phyloP scores from a whole-genome alignment of 2,329 filamentous ascomycete species.

The Endoconidiophora polonica region DNA sequence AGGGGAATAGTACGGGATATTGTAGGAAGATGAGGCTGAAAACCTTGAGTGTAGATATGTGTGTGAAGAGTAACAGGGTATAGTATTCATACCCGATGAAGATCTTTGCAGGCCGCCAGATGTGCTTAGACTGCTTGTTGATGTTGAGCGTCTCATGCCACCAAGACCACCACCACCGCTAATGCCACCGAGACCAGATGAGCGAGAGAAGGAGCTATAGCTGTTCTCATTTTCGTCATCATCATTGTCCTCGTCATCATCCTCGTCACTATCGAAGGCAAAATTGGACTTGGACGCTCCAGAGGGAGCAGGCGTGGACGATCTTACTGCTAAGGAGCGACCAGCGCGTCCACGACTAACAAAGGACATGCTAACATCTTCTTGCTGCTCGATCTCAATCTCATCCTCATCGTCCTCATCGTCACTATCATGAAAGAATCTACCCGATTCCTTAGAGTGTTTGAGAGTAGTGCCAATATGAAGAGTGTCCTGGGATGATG shows the following conservation, averaged over 20 bases:
- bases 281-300: not conserved
- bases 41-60: constrained; percentile 19
- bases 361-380: constrained; percentile 11
- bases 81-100: constrained; percentile 60
- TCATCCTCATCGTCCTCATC: constrained; percentile 40
- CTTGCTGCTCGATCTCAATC: constrained; percentile 17
- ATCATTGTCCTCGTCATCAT: constrained; percentile 5
- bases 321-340: not conserved
- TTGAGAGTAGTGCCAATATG: constrained; percentile 32
- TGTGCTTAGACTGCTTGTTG: constrained; percentile 33
- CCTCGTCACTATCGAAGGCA: constrained; percentile 13
- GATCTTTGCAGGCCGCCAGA: constrained; percentile 56
- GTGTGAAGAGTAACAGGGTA: constrained; percentile 68
- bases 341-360: not conserved
- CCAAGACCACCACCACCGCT: constrained; percentile 10
- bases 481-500: constrained; percentile 62
- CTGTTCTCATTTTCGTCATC: constrained; percentile 19
- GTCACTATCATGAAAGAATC: constrained; percentile 44
- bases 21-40: not conserved
- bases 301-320: constrained; percentile 16
- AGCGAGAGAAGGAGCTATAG: constrained; percentile 6
- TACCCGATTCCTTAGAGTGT: constrained; percentile 47
- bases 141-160: constrained; percentile 31
- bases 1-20: not conserved
- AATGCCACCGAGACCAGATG: constrained; percentile 4